Evolutionary conservation across 208 protist genomes (phyloP).

Genomic region (Blechomonas ayalai): DNA sequence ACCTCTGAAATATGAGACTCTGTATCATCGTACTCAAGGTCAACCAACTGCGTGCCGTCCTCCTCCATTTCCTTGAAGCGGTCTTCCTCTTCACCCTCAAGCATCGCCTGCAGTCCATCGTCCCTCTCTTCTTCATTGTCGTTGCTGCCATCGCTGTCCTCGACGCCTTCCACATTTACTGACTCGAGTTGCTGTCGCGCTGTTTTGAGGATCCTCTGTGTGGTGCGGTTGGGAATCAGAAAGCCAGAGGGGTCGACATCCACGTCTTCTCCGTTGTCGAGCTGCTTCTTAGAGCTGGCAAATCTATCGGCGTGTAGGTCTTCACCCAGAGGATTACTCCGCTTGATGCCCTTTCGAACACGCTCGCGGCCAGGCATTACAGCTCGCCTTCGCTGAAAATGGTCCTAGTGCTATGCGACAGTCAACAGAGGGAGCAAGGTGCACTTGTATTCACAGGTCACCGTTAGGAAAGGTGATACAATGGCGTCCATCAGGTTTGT

Average conservation of each 20-base stretch:
- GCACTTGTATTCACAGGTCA: no score
- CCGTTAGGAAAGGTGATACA: no score
- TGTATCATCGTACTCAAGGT: conserved; percentile 69
- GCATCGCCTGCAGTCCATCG: conserved; percentile 7
- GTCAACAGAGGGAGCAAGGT: no score
- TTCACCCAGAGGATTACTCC: conserved; percentile 72
- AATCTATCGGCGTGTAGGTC: conserved; percentile 78
- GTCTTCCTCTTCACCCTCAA: conserved; percentile 10
- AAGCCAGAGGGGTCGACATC: conserved; percentile 43
- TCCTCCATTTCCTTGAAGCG: conserved; percentile 17
- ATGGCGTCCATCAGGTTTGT: no score
- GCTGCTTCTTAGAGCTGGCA: conserved; percentile 47
- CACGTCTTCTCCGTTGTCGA: conserved; percentile 13
- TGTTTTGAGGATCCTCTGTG: conserved; percentile 68
- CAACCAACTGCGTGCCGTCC: conserved; percentile 42
- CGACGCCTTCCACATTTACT: conserved; percentile 33
- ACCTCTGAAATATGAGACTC: conserved; percentile 79
- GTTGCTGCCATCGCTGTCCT: conserved; percentile 5
- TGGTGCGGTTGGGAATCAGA: conserved; percentile 64
- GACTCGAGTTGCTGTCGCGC: conserved; percentile 63
- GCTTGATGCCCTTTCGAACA: conserved; percentile 27
- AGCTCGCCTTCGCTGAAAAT: no score
- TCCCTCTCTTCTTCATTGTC: conserved; percentile 20
- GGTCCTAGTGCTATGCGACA: no score
- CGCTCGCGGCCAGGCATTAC: conserved; percentile 29